Percentiles rank a stretch among this genome's conserved stretches.
Conservation (phyloP, 2,329 filamentous ascomycete genomes). For the Aureobasidium sp. region DNA sequence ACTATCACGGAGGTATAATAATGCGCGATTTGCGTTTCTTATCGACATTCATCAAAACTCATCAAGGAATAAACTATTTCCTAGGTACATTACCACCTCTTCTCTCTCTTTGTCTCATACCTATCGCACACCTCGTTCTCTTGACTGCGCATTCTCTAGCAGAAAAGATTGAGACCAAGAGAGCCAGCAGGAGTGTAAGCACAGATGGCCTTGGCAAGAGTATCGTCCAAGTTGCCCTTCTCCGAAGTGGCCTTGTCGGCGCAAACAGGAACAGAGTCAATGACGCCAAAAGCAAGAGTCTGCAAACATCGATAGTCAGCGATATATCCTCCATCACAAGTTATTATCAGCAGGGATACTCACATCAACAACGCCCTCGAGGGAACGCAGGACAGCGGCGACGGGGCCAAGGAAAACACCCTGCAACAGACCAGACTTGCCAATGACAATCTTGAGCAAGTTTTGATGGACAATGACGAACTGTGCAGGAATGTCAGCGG, state of each 20-base stretch:
- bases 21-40: too few species aligned
- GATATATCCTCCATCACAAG: too few species aligned
- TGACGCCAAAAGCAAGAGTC: constrained; percentile 14
- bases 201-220: constrained; percentile 14
- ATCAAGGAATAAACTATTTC: too few species aligned
- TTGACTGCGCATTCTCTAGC: too few species aligned
- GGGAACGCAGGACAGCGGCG: constrained; percentile 22
- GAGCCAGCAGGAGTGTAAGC: constrained; percentile 17
- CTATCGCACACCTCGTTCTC: too few species aligned
- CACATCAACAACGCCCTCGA: constrained; percentile 9
- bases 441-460: constrained; percentile 32
- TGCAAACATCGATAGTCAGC: neutral
- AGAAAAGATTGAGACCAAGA: constrained; percentile 16
- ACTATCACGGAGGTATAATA: too few species aligned
- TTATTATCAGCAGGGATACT: too few species aligned
- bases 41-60: too few species aligned
- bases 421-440: constrained; percentile 28
- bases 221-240: constrained; percentile 11
- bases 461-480: constrained; percentile 30
- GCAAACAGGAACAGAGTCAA: constrained; percentile 14
- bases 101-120: too few species aligned
- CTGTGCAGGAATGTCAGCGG: constrained; percentile 10
- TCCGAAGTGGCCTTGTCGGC: constrained; percentile 2
- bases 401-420: constrained; percentile 27
- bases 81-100: too few species aligned